Evolutionary conservation across 108 stramenopile genomes (phyloP).

Genomic region (Schizochytrium sp.): DNA sequence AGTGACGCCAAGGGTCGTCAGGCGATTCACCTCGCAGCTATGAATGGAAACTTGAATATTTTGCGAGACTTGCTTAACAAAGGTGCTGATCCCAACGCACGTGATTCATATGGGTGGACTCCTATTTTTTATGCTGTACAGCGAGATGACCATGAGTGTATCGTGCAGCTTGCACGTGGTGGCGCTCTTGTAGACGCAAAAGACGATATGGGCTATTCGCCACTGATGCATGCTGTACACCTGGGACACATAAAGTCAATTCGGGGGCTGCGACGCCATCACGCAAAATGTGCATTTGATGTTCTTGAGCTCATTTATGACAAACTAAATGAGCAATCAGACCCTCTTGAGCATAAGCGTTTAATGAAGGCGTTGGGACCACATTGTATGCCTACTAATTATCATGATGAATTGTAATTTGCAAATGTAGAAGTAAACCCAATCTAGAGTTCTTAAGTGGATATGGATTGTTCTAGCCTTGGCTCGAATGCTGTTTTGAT

Average conservation of each 20-base stretch:
- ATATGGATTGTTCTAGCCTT: too few species aligned
- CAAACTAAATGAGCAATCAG: too few species aligned
- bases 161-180: background rate
- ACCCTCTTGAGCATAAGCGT: too few species aligned
- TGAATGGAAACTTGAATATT: constrained; percentile 33
- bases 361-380: too few species aligned
- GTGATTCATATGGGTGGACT: constrained; percentile 41
- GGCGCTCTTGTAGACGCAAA: background rate
- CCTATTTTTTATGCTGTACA: constrained; percentile 28
- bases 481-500: too few species aligned
- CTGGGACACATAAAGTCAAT: background rate
- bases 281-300: too few species aligned
- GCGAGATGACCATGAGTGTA: background rate
- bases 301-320: too few species aligned
- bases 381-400: too few species aligned
- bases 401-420: too few species aligned
- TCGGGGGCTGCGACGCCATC: too few species aligned
- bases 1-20: background rate
- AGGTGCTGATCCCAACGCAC: background rate
- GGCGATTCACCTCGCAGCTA: constrained; percentile 4
- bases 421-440: too few species aligned
- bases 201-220: background rate
- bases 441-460: too few species aligned
- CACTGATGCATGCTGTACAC: constrained; percentile 37
- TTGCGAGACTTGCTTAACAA: background rate